Evolutionary conservation across 2,329 filamentous ascomycete genomes (phyloP).

Genomic region (Pseudopithomyces maydicus): DNA sequence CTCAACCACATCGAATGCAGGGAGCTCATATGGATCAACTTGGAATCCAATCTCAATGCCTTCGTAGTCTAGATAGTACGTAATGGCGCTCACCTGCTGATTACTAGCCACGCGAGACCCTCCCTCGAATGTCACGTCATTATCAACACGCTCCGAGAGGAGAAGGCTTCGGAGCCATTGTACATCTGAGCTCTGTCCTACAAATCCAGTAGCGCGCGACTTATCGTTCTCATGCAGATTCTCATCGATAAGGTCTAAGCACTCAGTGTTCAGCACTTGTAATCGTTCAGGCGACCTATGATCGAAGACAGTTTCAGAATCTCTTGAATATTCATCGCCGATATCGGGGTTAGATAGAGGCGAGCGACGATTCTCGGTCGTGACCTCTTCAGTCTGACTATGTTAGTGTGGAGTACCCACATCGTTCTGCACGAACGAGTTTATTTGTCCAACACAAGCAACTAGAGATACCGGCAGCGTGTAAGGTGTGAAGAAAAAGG

Average conservation of each 20-base stretch:
- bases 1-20: conserved; percentile 37
- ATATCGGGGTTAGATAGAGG: conserved; percentile 20
- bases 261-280: conserved; percentile 22
- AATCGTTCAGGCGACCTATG: conserved; percentile 9
- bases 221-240: conserved; percentile 21
- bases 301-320: conserved; percentile 10
- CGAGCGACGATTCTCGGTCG: conserved; percentile 22
- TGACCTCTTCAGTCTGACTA: conserved; percentile 32
- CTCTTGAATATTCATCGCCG: conserved; percentile 19
- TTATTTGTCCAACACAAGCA: no score
- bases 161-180: conserved; percentile 31
- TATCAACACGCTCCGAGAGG: conserved; percentile 22
- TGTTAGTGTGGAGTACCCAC: conserved; percentile 11
- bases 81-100: conserved; percentile 37
- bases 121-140: conserved; percentile 11
- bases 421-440: no score
- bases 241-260: conserved; percentile 23
- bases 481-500: no score
- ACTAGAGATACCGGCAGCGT: no score
- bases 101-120: conserved; percentile 12
- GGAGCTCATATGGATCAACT: conserved; percentile 41
- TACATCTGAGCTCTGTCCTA: conserved; percentile 30
- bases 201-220: conserved; percentile 26
- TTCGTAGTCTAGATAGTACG: conserved; percentile 41
- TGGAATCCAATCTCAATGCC: conserved; percentile 26